These are phyloP conservation scores for Ramaria sp. DNA, from an alignment of 768 basidiomycete species.

Conservation along the genomic window DNA sequence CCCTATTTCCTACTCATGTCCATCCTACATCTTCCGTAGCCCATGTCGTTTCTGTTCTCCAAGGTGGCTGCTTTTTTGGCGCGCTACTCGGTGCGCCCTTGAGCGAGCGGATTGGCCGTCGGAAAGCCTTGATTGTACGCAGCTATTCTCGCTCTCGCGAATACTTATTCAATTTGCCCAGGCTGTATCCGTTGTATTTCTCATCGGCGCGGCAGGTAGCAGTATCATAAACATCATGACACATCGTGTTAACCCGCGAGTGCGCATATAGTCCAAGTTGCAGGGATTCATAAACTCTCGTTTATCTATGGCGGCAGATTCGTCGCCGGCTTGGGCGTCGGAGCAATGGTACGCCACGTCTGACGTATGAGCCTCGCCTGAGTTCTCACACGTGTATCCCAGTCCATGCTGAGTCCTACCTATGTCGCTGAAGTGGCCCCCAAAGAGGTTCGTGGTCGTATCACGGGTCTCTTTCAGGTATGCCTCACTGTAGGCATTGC, in stretches of 20 bases:
- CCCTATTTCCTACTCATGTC: neutral
- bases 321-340: conserved; percentile 70
- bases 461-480: conserved; percentile 81
- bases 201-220: conserved; percentile 3
- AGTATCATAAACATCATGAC: neutral
- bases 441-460: conserved; percentile 75
- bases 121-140: neutral
- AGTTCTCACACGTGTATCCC: neutral
- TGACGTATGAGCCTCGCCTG: neutral
- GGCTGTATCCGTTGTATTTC: conserved; percentile 6
- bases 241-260: too few species aligned
- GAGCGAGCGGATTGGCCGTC: conserved; percentile 4
- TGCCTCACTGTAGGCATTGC: conserved; percentile 71
- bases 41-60: conserved; percentile 83
- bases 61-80: conserved; percentile 84
- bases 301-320: conserved; percentile 78
- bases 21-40: neutral
- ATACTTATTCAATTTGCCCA: neutral
- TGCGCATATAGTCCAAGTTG: conserved; percentile 21
- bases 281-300: conserved; percentile 42
- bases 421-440: conserved; percentile 85
- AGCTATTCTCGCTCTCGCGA: neutral
- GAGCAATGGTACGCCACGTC: conserved; percentile 37
- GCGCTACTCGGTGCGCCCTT: conserved; percentile 58
- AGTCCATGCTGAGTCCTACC: conserved; percentile 67